Percentiles rank a stretch among this genome's conserved stretches.
These are phyloP conservation scores for Alternaria solani DNA, from an alignment of 2,329 filamentous ascomycete genomes.

Conservation along the genomic window DNA sequence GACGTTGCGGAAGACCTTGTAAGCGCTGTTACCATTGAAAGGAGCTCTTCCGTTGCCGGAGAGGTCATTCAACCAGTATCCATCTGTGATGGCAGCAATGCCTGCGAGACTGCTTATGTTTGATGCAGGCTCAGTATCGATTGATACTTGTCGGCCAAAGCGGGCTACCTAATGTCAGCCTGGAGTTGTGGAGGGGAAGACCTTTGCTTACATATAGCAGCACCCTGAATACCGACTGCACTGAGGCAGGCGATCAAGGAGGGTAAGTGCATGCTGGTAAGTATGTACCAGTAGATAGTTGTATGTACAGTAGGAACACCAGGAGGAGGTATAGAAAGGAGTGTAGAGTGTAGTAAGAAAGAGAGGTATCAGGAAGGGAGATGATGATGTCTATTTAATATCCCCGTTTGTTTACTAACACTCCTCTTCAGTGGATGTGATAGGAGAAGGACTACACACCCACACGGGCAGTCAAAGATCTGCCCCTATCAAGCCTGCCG, in stretches of 20 bases:
- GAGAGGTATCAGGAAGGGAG: slow-evolving; percentile 7
- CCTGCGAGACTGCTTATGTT: slow-evolving; percentile 10
- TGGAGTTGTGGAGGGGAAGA: background rate
- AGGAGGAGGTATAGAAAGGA: slow-evolving; percentile 12
- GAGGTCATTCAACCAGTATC: slow-evolving; percentile 56
- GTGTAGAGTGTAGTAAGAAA: slow-evolving; percentile 11
- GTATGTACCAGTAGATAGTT: slow-evolving; percentile 1
- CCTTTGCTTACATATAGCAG: slow-evolving; percentile 25
- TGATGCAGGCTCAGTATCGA: slow-evolving; percentile 1
- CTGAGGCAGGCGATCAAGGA: slow-evolving; percentile 41
- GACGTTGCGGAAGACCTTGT: slow-evolving; percentile 56
- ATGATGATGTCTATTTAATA: slow-evolving; percentile 20
- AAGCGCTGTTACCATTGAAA: slow-evolving; percentile 49
- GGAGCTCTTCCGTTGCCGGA: slow-evolving; percentile 54
- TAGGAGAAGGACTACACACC: slow-evolving; percentile 12
- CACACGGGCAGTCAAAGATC: slow-evolving; percentile 23
- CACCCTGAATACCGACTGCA: slow-evolving; percentile 35
- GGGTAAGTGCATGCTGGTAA: slow-evolving; percentile 33
- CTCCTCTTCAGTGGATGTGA: slow-evolving; percentile 12
- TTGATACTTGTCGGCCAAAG: slow-evolving; percentile 2
- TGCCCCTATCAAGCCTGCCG: slow-evolving; percentile 2
- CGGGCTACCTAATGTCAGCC: slow-evolving; percentile 23
- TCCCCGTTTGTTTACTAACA: slow-evolving; percentile 1
- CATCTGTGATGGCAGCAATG: slow-evolving; percentile 20
- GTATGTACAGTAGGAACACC: slow-evolving; percentile 11